A percentile compares a stretch with the other conserved stretches of the same genome.
These are phyloP conservation scores for Chlorokybus atmophyticus DNA, from an alignment of 139 green algal genomes.

Conservation along the genomic window DNA sequence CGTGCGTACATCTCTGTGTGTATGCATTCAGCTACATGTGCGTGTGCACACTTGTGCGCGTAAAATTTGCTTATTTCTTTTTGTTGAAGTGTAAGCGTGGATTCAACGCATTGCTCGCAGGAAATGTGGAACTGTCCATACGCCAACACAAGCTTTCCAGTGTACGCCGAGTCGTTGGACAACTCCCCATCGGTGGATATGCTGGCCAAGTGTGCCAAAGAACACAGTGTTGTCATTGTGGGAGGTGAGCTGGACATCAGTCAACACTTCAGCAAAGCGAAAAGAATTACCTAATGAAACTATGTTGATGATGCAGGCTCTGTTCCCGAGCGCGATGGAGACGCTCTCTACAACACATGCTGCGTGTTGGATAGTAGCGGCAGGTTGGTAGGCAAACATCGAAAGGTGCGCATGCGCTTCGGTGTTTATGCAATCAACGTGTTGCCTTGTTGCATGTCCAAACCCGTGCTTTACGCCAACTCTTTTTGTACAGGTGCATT, in stretches of 20 bases:
- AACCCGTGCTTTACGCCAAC: not conserved
- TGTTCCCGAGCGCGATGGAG: slow-evolving; percentile 22
- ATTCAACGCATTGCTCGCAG: slow-evolving; percentile 44
- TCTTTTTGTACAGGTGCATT: slow-evolving; percentile 45
- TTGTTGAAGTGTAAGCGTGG: too few species aligned
- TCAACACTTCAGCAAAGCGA: too few species aligned
- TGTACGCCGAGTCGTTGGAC: slow-evolving; percentile 84
- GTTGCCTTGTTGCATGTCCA: too few species aligned
- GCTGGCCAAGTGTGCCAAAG: slow-evolving; percentile 8
- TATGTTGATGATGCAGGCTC: too few species aligned
- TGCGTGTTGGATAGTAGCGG: slow-evolving; percentile 71
- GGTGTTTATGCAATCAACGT: not conserved
- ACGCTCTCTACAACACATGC: slow-evolving; percentile 92
- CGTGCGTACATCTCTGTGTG: not conserved
- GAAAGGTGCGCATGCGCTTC: slow-evolving; percentile 40
- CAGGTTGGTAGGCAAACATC: slow-evolving; percentile 64
- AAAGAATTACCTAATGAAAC: too few species aligned
- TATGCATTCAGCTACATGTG: slow-evolving; percentile 24
- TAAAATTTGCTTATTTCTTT: too few species aligned
- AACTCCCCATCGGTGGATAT: slow-evolving; percentile 21
- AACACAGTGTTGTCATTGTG: slow-evolving; percentile 4
- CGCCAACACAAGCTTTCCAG: slow-evolving; percentile 83
- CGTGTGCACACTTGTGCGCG: too few species aligned
- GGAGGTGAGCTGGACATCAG: too few species aligned
- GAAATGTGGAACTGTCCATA: slow-evolving; percentile 84